phyloP scores from a whole-genome alignment of 768 basidiomycete genomes.

The Russula griseocarnosa region DNA sequence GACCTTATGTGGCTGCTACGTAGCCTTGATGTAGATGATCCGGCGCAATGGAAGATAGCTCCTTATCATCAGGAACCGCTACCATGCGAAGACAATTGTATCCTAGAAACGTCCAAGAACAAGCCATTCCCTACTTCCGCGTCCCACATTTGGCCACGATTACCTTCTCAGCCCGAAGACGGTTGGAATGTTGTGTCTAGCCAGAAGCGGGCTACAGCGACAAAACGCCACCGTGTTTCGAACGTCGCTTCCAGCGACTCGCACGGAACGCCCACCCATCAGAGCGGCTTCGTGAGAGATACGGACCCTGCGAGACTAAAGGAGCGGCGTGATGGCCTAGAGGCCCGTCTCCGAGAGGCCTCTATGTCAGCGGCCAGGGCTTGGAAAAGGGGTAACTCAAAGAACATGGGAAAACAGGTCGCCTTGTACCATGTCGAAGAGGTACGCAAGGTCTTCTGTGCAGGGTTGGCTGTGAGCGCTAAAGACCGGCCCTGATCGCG shows the following conservation, averaged over 20 bases:
- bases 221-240: slow-evolving; percentile 44
- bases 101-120: slow-evolving; percentile 26
- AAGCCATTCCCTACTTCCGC: slow-evolving; percentile 20
- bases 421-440: slow-evolving; percentile 72
- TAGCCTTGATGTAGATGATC: slow-evolving; percentile 54
- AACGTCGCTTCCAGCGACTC: slow-evolving; percentile 43
- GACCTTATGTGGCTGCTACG: slow-evolving; percentile 63
- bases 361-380: slow-evolving; percentile 62
- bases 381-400: slow-evolving; percentile 60
- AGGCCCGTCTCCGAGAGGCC: slow-evolving; percentile 52
- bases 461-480: neutral
- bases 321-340: slow-evolving; percentile 42
- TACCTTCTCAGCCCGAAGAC: slow-evolving; percentile 20
- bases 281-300: slow-evolving; percentile 43
- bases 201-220: slow-evolving; percentile 34
- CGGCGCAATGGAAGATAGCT: slow-evolving; percentile 39
- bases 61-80: slow-evolving; percentile 45
- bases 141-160: neutral
- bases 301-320: slow-evolving; percentile 33
- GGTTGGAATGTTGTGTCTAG: slow-evolving; percentile 58
- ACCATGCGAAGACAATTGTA: neutral
- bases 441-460: slow-evolving; percentile 38
- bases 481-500: neutral
- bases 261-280: slow-evolving; percentile 39
- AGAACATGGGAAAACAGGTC: slow-evolving; percentile 65